Percentiles rank a stretch among this genome's conserved stretches.
Conservation (phyloP, 208 protist genomes). For the Wallacemonas collosoma region DNA sequence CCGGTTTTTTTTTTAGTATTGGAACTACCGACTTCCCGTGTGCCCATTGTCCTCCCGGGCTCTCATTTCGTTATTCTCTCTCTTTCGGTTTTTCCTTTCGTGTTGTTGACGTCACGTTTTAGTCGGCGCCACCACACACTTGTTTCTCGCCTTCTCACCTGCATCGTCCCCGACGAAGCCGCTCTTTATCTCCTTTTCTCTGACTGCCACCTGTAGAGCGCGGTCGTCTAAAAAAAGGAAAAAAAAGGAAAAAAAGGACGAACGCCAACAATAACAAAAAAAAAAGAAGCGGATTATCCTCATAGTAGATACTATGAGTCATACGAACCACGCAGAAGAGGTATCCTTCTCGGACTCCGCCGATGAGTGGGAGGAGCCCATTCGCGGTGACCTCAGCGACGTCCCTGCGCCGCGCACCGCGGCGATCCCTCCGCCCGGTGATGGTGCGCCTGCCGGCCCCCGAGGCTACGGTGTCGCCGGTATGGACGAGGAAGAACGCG, state of each 20-base stretch:
- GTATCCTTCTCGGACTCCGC: slow-evolving; percentile 57
- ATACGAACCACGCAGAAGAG: background rate
- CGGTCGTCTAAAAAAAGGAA: background rate
- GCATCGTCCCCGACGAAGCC: too few species aligned
- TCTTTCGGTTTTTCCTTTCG: too few species aligned
- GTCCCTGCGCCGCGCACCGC: slow-evolving; percentile 7
- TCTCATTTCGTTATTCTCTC: too few species aligned
- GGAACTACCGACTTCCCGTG: too few species aligned
- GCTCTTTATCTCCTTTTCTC: slow-evolving; percentile 10
- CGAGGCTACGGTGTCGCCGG: slow-evolving; percentile 6
- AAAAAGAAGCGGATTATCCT: background rate
- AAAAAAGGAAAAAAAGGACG: background rate
- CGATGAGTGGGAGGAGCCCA: slow-evolving; percentile 75
- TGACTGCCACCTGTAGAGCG: background rate
- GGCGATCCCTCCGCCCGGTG: background rate
- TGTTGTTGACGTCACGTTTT: too few species aligned
- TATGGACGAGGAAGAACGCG: slow-evolving; percentile 66
- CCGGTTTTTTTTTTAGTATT: background rate
- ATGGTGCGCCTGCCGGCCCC: background rate
- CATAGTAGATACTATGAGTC: background rate
- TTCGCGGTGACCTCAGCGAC: slow-evolving; percentile 11
- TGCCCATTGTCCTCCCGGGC: too few species aligned
- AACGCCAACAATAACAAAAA: background rate
- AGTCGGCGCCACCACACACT: too few species aligned
- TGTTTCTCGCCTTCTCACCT: too few species aligned